Percentiles rank a stretch among this genome's conserved stretches.
Conservation (phyloP, 192 early-diverging fungal genomes). For the Backusella sp. region DNA sequence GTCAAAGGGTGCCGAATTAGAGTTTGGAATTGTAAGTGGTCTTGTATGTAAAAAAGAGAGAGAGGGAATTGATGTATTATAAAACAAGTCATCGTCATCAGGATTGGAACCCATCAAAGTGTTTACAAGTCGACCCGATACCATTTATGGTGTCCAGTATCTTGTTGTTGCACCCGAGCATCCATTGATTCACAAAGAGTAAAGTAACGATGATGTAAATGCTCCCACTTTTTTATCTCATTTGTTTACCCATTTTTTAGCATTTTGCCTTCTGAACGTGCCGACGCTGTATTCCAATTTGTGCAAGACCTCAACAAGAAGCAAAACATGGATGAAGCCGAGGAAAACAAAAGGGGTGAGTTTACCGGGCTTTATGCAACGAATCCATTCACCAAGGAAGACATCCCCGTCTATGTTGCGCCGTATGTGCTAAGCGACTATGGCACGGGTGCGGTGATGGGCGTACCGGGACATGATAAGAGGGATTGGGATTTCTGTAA, state of each 20-base stretch:
- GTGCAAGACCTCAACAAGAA: conserved; percentile 22
- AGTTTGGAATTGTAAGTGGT: conserved; percentile 48
- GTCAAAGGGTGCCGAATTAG: conserved; percentile 75
- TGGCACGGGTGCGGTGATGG: conserved; percentile 84
- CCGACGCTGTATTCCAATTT: conserved; percentile 28
- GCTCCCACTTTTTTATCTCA: no score
- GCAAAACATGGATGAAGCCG: conserved; percentile 33
- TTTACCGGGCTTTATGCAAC: conserved; percentile 62
- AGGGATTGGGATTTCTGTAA: conserved; percentile 71
- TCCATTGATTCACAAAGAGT: conserved; percentile 30
- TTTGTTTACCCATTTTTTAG: no score
- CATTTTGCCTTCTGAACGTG: conserved; percentile 20
- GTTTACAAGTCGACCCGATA: conserved; percentile 80
- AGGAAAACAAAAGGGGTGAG: conserved; percentile 45
- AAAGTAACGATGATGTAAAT: neutral
- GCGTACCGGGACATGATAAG: conserved; percentile 79
- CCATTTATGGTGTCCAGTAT: conserved; percentile 72
- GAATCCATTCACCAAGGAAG: conserved; percentile 57
- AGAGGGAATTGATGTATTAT: neutral
- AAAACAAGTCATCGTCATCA: neutral
- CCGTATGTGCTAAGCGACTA: conserved; percentile 76
- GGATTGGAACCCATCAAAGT: conserved; percentile 46
- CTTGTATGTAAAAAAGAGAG: neutral
- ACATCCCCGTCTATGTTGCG: conserved; percentile 69
- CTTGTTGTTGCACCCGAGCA: conserved; percentile 68